Evolutionary conservation across 208 protist genomes (phyloP).

Genomic region (Blastocrithidia nonstop): DNA sequence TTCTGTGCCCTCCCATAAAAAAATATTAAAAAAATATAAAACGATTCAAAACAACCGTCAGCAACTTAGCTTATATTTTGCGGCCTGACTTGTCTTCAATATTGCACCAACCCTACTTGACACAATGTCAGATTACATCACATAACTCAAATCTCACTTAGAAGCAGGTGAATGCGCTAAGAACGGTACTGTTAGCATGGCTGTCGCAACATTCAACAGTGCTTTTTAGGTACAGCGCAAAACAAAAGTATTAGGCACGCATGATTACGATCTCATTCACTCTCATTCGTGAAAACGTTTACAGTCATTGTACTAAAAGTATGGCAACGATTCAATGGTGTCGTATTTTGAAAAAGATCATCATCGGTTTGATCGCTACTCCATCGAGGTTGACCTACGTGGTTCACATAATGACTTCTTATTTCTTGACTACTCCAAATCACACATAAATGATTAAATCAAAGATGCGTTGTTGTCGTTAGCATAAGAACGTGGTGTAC

Average conservation of each 20-base stretch:
- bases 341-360: constrained; percentile 44
- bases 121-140: too few species aligned
- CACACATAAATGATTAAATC: constrained; percentile 89
- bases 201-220: constrained; percentile 40
- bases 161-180: too few species aligned
- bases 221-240: constrained; percentile 35
- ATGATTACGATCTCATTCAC: constrained; percentile 25
- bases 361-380: constrained; percentile 54
- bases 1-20: too few species aligned
- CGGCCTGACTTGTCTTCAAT: too few species aligned
- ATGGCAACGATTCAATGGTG: constrained; percentile 39
- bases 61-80: too few species aligned
- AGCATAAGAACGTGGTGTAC: constrained; percentile 65
- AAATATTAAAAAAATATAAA: too few species aligned
- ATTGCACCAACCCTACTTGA: too few species aligned
- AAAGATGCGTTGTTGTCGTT: constrained; percentile 73
- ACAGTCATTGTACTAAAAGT: constrained; percentile 46
- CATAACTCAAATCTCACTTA: too few species aligned
- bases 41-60: too few species aligned
- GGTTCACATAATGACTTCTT: constrained; percentile 62
- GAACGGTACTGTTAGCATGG: constrained; percentile 19
- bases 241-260: constrained; percentile 14
- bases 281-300: constrained; percentile 40
- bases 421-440: constrained; percentile 94
- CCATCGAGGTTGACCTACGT: constrained; percentile 39